Evolutionary conservation across 1,139 yeast species (phyloP).

Genomic region (Yamadazyma blattariae): DNA sequence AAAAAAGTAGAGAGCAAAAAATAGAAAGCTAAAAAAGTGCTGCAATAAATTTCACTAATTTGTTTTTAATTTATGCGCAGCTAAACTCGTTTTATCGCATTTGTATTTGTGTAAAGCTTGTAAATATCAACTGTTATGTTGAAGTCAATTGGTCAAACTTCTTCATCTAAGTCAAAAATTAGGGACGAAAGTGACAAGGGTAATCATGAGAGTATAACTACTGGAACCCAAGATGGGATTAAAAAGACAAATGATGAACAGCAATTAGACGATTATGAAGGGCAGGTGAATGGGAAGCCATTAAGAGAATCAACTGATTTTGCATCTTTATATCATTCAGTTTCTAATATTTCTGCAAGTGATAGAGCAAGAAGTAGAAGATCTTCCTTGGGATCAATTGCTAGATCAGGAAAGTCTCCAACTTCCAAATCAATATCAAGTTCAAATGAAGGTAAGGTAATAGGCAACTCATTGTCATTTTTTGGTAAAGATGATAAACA

Average conservation of each 20-base stretch:
- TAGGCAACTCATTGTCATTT: constrained; percentile 29
- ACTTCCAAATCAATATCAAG: constrained; percentile 14
- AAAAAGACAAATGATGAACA: too few species aligned
- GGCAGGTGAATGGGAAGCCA: too few species aligned
- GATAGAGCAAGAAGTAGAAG: neutral
- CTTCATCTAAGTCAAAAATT: neutral
- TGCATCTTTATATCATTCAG: constrained; percentile 14
- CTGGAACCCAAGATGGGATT: too few species aligned
- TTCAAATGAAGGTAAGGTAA: constrained; percentile 13
- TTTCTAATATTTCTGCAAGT: constrained; percentile 6
- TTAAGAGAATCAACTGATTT: constrained; percentile 14
- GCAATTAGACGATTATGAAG: too few species aligned
- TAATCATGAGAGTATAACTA: too few species aligned
- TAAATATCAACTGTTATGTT: too few species aligned
- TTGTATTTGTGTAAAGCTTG: too few species aligned
- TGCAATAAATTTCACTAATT: too few species aligned
- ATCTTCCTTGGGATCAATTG: neutral
- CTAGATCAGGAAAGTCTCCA: neutral
- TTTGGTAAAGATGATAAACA: constrained; percentile 21
- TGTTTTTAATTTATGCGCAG: too few species aligned
- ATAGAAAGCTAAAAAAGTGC: too few species aligned
- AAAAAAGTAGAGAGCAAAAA: too few species aligned
- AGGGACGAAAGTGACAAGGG: neutral
- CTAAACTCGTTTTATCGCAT: too few species aligned
- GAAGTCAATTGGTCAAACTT: constrained; percentile 2